Conservation (phyloP, 75 land plant genomes). For the Picea sitchensis region DNA sequence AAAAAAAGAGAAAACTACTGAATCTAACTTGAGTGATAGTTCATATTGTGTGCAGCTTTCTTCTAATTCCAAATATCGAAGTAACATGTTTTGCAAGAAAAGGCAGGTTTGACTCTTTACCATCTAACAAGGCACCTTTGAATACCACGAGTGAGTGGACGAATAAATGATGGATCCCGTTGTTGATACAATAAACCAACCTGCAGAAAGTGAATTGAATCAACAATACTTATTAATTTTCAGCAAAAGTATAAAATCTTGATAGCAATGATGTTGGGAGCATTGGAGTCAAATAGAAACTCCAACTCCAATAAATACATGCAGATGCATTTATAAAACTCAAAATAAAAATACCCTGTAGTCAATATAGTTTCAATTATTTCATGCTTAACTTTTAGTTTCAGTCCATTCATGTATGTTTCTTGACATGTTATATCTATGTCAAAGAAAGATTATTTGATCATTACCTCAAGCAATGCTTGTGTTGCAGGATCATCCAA, state of each 20-base stretch:
- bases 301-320: background rate
- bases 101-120: slow-evolving; percentile 22
- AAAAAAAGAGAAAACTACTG: background rate
- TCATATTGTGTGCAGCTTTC: background rate
- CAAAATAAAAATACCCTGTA: background rate
- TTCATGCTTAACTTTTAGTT: background rate
- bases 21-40: background rate
- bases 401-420: background rate
- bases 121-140: slow-evolving; percentile 87
- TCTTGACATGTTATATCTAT: background rate
- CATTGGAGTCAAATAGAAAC: background rate
- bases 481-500: slow-evolving; percentile 68
- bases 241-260: background rate
- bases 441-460: background rate
- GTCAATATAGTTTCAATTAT: slow-evolving; percentile 4
- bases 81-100: background rate
- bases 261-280: background rate
- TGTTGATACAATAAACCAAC: slow-evolving; percentile 82
- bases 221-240: background rate
- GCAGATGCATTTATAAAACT: background rate
- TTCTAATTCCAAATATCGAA: background rate
- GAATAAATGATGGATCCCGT: slow-evolving; percentile 65
- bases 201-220: slow-evolving; percentile 26
- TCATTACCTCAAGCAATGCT: slow-evolving; percentile 68
- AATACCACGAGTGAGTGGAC: slow-evolving; percentile 65